Evolutionary conservation across 2,329 filamentous ascomycete species (phyloP), one percentile per base, ranked within the genome.

Genomic region (Shiraia bambusicola): DNA sequence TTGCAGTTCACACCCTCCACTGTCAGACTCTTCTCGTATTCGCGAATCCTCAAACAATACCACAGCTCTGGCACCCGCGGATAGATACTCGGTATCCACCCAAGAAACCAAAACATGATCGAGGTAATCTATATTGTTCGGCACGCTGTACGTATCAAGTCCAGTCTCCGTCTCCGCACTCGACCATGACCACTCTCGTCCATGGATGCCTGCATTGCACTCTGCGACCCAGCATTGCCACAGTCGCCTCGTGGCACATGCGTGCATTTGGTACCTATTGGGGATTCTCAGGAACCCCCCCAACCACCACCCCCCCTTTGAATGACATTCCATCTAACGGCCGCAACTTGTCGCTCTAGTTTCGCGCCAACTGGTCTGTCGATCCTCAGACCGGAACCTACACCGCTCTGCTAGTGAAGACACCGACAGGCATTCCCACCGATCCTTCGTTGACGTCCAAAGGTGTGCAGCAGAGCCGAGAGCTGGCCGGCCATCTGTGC

Each of bases 401-500:
- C 74, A 80, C 78, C 39, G 76, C 86, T 16, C 76, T 76, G 24
- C 76, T 77, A 44, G 82, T 48, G 34, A 51, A 78, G 29, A 89
- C 88, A 27, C 92, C 93, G 1, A 97, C 93, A 5, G 87, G 88
- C 38, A 90, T 95, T 50, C 79, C 91, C 3, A 86, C 87, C 17
- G 93, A 98, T 65, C 91, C 91, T 32, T 84, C 88, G 8, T 79
- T 98, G 56, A 90, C 91, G 6, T 83, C 87, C 15, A 85, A 97
- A 63, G 93, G 93, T 43, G 86, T 94, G 28, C 77, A 82, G 37
- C 93, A 98, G 74, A 83, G 90, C 15, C 76, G 81, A 47, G 84
- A 97, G 70, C 78, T 97, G 33, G 90, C 69, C 48, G 72, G 69
- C 6, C 79, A 87, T 61, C 76, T 95, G 34, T 63, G 76, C 43